Evolutionary conservation across 768 basidiomycete species (phyloP).

Genomic region (Rhodosporidiobolus sp.): DNA sequence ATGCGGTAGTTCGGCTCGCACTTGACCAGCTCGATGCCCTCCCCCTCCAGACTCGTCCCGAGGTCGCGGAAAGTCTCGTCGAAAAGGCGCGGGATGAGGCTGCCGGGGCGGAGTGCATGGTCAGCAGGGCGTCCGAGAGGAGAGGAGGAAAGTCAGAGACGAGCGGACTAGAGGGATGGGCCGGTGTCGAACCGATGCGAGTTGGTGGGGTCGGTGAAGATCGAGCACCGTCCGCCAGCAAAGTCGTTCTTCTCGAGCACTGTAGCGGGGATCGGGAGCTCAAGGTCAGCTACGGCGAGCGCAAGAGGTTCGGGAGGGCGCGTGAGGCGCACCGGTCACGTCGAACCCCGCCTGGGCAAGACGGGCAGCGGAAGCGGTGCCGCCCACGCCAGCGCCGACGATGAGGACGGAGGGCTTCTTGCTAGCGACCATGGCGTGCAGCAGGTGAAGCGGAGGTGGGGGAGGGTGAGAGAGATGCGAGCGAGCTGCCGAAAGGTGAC

Average conservation of each 20-base stretch:
- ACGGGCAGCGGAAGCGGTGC: constrained; percentile 50
- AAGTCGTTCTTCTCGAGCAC: constrained; percentile 52
- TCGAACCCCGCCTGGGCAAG: constrained; percentile 51
- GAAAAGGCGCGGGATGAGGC: constrained; percentile 50
- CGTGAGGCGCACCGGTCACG: constrained; percentile 42
- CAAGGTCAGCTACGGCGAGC: not conserved
- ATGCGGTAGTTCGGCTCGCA: constrained; percentile 53
- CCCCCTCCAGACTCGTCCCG: constrained; percentile 47
- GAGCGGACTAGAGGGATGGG: constrained; percentile 16
- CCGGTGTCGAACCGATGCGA: constrained; percentile 50
- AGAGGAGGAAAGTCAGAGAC: not conserved
- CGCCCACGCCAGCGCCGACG: constrained; percentile 52
- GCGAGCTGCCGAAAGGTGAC: too few relatives aligned
- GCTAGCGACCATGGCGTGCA: too few relatives aligned
- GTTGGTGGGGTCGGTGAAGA: constrained; percentile 47
- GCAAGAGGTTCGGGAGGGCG: not conserved
- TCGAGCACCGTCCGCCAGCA: constrained; percentile 52
- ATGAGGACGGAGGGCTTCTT: constrained; percentile 26
- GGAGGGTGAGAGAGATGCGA: too few relatives aligned
- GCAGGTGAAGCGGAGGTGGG: too few relatives aligned
- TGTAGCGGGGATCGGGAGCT: not conserved
- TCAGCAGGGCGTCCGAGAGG: not conserved
- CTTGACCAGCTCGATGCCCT: constrained; percentile 51
- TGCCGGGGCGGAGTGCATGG: constrained; percentile 49
- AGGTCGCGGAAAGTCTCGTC: constrained; percentile 51